A percentile compares a stretch with the other conserved stretches of the same genome.
Evolutionary conservation across 2,329 filamentous ascomycete species (phyloP).

Genomic region (Fusarium piperis): DNA sequence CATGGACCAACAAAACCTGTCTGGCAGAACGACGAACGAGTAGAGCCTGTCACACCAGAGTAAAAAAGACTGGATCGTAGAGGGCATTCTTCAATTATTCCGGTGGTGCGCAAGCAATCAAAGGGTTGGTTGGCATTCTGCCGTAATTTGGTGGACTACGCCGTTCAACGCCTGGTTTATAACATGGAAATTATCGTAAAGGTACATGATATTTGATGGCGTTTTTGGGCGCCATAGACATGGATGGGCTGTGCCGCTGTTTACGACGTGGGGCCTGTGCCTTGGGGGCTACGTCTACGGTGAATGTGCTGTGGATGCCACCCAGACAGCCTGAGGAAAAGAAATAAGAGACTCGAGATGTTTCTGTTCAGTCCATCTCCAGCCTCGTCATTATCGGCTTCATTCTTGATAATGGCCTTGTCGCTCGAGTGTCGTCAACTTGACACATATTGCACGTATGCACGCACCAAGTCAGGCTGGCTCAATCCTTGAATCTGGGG

Average conservation of each 20-base stretch:
- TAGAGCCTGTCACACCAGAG: neutral
- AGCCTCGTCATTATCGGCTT: neutral
- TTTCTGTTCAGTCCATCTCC: neutral
- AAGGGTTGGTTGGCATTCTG: neutral
- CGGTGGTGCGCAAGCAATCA: neutral
- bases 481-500: constrained; percentile 8
- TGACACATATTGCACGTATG: neutral
- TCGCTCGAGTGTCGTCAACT: neutral
- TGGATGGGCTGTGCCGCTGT: neutral
- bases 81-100: neutral
- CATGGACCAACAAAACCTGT: neutral
- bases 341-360: neutral
- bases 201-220: neutral
- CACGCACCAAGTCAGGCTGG: neutral
- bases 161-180: constrained; percentile 2
- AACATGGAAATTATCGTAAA: constrained; percentile 1
- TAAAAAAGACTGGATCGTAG: neutral
- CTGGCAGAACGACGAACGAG: neutral
- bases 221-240: neutral
- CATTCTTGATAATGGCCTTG: neutral
- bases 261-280: neutral
- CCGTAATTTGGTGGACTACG: neutral
- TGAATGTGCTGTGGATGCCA: neutral
- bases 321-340: neutral
- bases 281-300: neutral